Conservation (phyloP, 495 filamentous ascomycete genomes). For the Hyaloscypha hepaticicola region DNA sequence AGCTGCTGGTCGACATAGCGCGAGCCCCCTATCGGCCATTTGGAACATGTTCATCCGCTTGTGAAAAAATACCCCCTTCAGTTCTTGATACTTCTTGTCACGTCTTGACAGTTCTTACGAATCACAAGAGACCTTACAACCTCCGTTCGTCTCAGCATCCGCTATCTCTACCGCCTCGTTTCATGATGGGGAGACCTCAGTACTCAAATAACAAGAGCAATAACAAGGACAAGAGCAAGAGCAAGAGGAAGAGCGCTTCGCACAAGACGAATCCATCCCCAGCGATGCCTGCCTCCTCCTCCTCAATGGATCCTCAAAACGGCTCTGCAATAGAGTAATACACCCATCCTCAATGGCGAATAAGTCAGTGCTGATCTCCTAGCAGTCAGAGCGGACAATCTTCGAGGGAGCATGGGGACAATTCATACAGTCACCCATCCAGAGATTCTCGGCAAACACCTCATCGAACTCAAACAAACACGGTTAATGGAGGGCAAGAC, state of each 20-base stretch:
- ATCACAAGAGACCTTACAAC: neutral
- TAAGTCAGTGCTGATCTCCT: neutral
- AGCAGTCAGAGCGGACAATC: neutral
- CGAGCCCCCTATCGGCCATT: neutral
- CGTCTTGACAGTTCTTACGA: neutral
- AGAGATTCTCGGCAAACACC: neutral
- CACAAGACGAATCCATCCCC: neutral
- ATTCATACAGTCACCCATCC: neutral
- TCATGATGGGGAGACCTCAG: no score
- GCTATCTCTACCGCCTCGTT: no score
- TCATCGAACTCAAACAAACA: neutral
- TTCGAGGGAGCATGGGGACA: neutral
- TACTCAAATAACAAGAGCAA: no score
- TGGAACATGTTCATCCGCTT: neutral
- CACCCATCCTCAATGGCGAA: neutral
- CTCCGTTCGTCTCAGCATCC: neutral
- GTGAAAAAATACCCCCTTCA: neutral
- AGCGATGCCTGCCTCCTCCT: neutral
- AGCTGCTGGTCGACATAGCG: neutral
- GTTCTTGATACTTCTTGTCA: no score
- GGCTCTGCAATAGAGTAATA: neutral
- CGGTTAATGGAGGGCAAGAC: neutral
- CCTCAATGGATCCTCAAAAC: neutral
- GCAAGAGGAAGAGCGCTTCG: no score
- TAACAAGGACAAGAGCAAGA: no score